These are phyloP conservation scores for Passalora sequoiae DNA, from an alignment of 2,329 filamentous ascomycete genomes.

Conservation along the genomic window DNA sequence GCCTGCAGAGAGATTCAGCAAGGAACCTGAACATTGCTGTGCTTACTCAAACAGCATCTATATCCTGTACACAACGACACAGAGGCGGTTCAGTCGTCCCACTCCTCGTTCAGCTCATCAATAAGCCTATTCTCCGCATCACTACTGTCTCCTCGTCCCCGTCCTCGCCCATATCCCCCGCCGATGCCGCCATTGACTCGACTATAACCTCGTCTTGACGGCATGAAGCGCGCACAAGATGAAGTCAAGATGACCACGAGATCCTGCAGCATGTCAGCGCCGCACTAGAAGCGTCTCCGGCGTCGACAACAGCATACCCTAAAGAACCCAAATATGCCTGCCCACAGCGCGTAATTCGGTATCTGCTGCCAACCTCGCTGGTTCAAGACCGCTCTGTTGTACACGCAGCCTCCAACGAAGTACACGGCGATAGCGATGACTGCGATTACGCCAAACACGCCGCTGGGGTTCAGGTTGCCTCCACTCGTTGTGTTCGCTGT, in stretches of 20 bases:
- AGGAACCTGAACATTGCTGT: neutral
- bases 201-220: slow-evolving; percentile 62
- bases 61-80: neutral
- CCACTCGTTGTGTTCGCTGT: slow-evolving; percentile 54
- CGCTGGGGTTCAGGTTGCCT: slow-evolving; percentile 61
- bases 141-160: slow-evolving; percentile 41
- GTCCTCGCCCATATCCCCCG: slow-evolving; percentile 43
- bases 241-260: slow-evolving; percentile 64
- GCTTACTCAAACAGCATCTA: neutral
- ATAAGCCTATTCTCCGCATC: slow-evolving; percentile 93
- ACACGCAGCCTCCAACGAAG: slow-evolving; percentile 85
- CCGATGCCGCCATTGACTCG: slow-evolving; percentile 52
- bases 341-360: slow-evolving; percentile 91
- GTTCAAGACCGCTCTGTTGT: slow-evolving; percentile 90
- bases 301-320: slow-evolving; percentile 51
- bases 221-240: slow-evolving; percentile 63
- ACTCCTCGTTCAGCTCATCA: slow-evolving; percentile 93
- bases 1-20: too few species aligned
- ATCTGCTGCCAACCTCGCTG: slow-evolving; percentile 92
- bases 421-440: slow-evolving; percentile 77
- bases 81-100: slow-evolving; percentile 62
- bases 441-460: slow-evolving; percentile 82
- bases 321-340: slow-evolving; percentile 76
- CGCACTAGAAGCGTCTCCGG: neutral
- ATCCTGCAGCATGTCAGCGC: slow-evolving; percentile 34